Conservation (phyloP, 441 rosid species). For the Erodium trifolium region DNA sequence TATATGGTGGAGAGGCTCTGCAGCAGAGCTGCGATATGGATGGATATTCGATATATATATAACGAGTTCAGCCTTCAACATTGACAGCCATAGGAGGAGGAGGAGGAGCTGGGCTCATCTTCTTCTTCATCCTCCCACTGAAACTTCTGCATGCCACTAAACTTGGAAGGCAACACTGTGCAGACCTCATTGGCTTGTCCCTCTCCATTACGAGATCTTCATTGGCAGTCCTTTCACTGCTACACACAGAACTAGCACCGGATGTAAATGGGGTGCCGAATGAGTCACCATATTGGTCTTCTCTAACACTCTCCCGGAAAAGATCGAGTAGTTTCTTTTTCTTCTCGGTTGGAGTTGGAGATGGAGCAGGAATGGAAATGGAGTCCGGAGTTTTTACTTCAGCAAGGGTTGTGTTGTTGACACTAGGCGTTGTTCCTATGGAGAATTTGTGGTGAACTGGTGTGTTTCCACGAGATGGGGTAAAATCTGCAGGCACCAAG, state of each 20-base stretch:
- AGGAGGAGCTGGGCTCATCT: constrained; percentile 30
- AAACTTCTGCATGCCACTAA: constrained; percentile 48
- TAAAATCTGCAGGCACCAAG: constrained; percentile 53
- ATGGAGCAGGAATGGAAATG: constrained; percentile 27
- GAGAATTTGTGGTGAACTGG: constrained; percentile 48
- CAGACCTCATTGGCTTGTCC: constrained; percentile 38
- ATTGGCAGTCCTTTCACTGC: constrained; percentile 38
- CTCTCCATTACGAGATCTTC: constrained; percentile 30
- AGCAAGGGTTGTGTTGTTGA: constrained; percentile 20
- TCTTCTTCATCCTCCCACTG: constrained; percentile 49
- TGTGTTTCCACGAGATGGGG: constrained; percentile 61
- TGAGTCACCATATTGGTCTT: constrained; percentile 19
- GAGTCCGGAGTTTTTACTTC: constrained; percentile 30
- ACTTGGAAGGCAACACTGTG: constrained; percentile 58
- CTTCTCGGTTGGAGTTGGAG: constrained; percentile 40
- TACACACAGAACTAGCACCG: constrained; percentile 38
- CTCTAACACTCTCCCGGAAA: constrained; percentile 50
- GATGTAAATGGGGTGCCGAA: constrained; percentile 24
- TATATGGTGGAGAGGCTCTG: constrained; percentile 1
- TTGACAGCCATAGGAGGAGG: constrained; percentile 25
- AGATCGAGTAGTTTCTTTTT: constrained; percentile 79
- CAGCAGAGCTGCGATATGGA: neutral
- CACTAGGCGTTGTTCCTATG: constrained; percentile 30
- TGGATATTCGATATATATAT: constrained; percentile 6
- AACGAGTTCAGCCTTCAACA: constrained; percentile 23